Base-by-base conservation (phyloP, 192 early-diverging fungal species). In the Coemansia sp. region DNA sequence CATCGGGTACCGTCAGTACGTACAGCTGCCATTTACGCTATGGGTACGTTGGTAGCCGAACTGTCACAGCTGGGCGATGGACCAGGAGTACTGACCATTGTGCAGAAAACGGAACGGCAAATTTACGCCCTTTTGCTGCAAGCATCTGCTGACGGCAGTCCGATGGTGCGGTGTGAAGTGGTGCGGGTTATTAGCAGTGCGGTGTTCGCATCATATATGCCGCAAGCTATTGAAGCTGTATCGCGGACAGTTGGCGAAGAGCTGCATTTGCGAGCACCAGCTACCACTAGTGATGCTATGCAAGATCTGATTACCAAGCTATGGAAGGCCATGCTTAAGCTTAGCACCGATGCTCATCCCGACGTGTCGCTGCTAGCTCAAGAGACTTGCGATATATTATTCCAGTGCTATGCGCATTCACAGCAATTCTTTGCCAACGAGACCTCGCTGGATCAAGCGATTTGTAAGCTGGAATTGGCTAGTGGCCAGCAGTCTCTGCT, bases 111-210 rank as follows among this genome's bases (percentile, higher is more conserved):
- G 4, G 69, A 73, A 93, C 54, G 87, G 81, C 37, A 87, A 85
- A 32, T 83, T 71, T 59, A 76, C 85, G 17, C 71, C 87, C 40
- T 76, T 74, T 41, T 73, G 38, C 57, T 73, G 48, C 66, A 64
- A 48, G 84, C 84, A 3, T 83, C 85, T 12, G 64, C 83, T 8
- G 96, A 98, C 69, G 91, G 86, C 23, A 90, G 87, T 11, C 92
- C 94, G 16, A 82, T 94, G 58, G 96, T 98, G 11, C 83, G 96
- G 36, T 83, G 85, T 60, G 94, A 98, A 65, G 82, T 96, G 6
- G 91, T 90, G 26, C 68, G 84, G 32, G 80, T 85, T 11, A 71
- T 98, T 15, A 89, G 89, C 10, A 73, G 82, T 38, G 74, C 90
- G 28, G 90, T 93, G 11, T 71, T 84, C 53, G 79, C 86, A n/a